Evolutionary conservation across 768 basidiomycete genomes (phyloP).

Genomic region (Hypholoma fasciculare): DNA sequence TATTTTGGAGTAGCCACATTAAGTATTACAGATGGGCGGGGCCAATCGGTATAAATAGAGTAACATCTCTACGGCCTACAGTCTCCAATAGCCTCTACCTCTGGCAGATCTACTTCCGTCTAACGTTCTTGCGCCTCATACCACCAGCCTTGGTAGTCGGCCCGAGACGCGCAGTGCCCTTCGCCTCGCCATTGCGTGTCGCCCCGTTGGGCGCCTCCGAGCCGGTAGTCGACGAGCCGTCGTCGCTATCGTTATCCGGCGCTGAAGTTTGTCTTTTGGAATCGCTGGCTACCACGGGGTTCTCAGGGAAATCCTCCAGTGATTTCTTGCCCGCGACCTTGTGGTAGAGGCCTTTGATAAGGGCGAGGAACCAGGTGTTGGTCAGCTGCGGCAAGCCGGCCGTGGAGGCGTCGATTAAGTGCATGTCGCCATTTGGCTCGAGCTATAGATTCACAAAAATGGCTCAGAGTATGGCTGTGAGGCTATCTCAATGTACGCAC

Average conservation of each 20-base stretch:
- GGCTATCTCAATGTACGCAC: constrained; percentile 42
- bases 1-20: neutral
- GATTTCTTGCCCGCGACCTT: constrained; percentile 27
- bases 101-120: constrained; percentile 38
- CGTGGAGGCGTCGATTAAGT: constrained; percentile 58
- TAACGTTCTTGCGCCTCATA: constrained; percentile 59
- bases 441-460: constrained; percentile 40
- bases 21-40: neutral
- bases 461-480: neutral
- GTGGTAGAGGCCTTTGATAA: constrained; percentile 36
- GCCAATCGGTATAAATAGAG: neutral
- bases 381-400: constrained; percentile 56
- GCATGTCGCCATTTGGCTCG: constrained; percentile 57
- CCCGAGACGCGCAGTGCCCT: constrained; percentile 28
- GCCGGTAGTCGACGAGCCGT: constrained; percentile 40
- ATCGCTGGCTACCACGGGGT: neutral
- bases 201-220: constrained; percentile 47
- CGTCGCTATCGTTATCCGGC: constrained; percentile 33
- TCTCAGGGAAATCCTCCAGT: constrained; percentile 7
- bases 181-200: constrained; percentile 28
- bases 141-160: constrained; percentile 59
- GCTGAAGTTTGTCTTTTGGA: constrained; percentile 16
- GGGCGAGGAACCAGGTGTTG: constrained; percentile 69
- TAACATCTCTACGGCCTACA: neutral
- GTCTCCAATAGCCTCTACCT: neutral